Evolutionary conservation across 768 basidiomycete species (phyloP).

Genomic region (Mycena sanguinolenta): DNA sequence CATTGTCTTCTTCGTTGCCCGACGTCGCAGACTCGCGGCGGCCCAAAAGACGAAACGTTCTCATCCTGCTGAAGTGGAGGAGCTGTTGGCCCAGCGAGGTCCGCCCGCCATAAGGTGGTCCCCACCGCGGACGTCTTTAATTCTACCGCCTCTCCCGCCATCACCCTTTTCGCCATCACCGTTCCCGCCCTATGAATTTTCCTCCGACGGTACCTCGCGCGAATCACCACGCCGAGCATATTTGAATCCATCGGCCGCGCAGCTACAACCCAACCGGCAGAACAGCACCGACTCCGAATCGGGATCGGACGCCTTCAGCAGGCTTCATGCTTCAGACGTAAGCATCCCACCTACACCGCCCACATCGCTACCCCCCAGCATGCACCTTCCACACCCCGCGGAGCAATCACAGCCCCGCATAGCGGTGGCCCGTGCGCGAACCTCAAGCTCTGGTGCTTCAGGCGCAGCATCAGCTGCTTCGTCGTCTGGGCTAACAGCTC

Average conservation of each 20-base stretch:
- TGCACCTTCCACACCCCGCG: slow-evolving; percentile 3
- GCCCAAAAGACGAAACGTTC: slow-evolving; percentile 3
- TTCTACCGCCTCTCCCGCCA: not conserved
- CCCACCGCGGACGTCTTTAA: not conserved
- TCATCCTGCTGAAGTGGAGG: slow-evolving; percentile 19
- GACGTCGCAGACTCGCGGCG: slow-evolving; percentile 18
- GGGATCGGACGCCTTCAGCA: slow-evolving; percentile 10
- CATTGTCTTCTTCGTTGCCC: slow-evolving; percentile 16
- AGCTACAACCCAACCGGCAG: not conserved
- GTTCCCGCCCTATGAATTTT: too few relatives aligned
- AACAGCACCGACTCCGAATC: not conserved
- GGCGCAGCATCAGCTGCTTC: slow-evolving; percentile 22
- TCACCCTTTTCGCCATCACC: not conserved
- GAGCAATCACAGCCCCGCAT: slow-evolving; percentile 7
- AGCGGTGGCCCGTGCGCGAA: not conserved
- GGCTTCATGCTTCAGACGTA: slow-evolving; percentile 21
- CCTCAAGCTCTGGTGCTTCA: slow-evolving; percentile 1
- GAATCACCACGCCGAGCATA: slow-evolving; percentile 21
- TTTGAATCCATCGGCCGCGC: slow-evolving; percentile 19
- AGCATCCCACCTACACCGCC: not conserved
- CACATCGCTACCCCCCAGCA: slow-evolving; percentile 1
- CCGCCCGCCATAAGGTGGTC: not conserved
- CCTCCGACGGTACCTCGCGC: too few relatives aligned
- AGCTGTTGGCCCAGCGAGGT: slow-evolving; percentile 17
- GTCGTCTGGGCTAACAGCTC: slow-evolving; percentile 21